Evolutionary conservation across 306 rosid genomes (phyloP), one percentile per base, ranked within the genome.

Genomic region (Medicago arabica): DNA sequence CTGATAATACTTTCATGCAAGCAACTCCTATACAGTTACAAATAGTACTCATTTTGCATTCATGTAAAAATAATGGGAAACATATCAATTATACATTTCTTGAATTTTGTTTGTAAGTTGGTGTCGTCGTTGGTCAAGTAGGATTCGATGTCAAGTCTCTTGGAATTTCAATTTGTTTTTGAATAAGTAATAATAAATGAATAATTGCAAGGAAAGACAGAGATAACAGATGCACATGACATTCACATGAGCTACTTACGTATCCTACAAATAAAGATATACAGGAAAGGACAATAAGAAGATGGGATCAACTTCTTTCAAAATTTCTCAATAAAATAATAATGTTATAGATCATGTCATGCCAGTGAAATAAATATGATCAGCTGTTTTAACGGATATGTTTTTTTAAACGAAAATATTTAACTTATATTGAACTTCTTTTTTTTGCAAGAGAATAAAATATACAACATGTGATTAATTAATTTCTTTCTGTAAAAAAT

Each of bases 141-240:
- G 60, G 76, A 82, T 66, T 72, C 71, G 6, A 67, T 62, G 21
- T 44, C 34, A 43, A 64, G 65, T 64, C 7, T 41, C 31, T 46
- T 10, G 62, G 59, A 70, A 66, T 44, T 66, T 55, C 9, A 39
- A 58, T 39, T 8, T 28, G 50, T 61, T 47, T 51, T 51, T 31
- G 6, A 64, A 71, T 72, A 34, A 49, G 7, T 2, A 65, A 71
- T 36, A 8, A 71, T 34, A 15, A 44, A 40, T 62, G 13, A 61
- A 18, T 55, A 74, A 55, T 66, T 16, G 50, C 10, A 74, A 28
- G 14, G 63, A 39, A 39, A 70, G 83, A 83, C 77, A 78, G 10
- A 68, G 77, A 68, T 78, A 83, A 61, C 66, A 74, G 77, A 15
- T 53, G 74, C 86, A 83, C 86, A 40, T 82, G 85, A 71, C 71